Conservation (phyloP, 2,329 filamentous ascomycete species). For the Epicoccum sorghinum region DNA sequence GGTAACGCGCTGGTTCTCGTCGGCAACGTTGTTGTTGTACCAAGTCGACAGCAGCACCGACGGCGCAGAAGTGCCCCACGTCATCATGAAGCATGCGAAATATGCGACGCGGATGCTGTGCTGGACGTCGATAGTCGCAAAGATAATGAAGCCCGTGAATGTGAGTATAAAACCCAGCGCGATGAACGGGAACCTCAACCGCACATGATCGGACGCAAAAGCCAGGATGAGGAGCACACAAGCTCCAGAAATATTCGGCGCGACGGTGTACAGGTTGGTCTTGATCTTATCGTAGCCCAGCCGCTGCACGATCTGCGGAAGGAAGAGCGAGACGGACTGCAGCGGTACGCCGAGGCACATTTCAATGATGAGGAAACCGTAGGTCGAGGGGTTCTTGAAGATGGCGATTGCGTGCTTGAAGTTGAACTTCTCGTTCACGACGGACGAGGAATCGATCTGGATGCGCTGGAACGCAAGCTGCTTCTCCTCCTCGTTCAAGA, state of each 20-base stretch:
- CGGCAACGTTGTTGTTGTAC: conserved; percentile 85
- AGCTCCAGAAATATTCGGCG: conserved; percentile 77
- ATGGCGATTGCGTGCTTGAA: conserved; percentile 59
- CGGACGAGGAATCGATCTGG: conserved; percentile 73
- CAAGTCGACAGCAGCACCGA: conserved; percentile 71
- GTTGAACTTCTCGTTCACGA: conserved; percentile 63
- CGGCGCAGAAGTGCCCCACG: conserved; percentile 77
- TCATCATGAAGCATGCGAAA: conserved; percentile 82
- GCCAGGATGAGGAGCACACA: conserved; percentile 74
- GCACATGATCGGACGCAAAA: conserved; percentile 70
- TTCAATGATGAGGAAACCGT: conserved; percentile 62
- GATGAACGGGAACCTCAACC: conserved; percentile 76
- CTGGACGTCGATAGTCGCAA: conserved; percentile 70
- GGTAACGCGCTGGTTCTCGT: conserved; percentile 73
- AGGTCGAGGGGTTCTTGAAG: conserved; percentile 61
- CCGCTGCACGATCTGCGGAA: conserved; percentile 63
- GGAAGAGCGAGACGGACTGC: conserved; percentile 62
- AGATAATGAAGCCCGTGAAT: conserved; percentile 80
- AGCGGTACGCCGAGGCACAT: conserved; percentile 65
- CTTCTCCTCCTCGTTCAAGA: conserved; percentile 70
- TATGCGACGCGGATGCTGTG: conserved; percentile 70
- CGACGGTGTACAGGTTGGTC: conserved; percentile 82
- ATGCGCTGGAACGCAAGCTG: conserved; percentile 74
- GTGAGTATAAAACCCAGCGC: conserved; percentile 75
- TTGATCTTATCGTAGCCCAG: conserved; percentile 63